phyloP scores from a whole-genome alignment of 371 early-diverging fungal genomes.

The Lichtheimia ornata region DNA sequence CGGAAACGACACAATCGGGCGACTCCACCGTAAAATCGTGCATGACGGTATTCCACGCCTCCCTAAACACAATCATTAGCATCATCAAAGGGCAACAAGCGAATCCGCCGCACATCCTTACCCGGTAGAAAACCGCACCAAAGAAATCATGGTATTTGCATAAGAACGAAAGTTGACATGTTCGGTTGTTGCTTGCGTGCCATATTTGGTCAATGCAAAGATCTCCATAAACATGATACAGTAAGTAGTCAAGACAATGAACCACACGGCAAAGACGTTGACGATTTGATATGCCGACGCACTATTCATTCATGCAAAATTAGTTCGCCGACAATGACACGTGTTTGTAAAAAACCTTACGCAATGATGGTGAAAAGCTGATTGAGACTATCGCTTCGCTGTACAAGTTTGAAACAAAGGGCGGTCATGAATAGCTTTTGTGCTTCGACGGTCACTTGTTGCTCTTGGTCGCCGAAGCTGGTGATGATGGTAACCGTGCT shows the following conservation, averaged over 20 bases:
- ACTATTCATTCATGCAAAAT: constrained; percentile 14
- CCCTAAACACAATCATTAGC: constrained; percentile 33
- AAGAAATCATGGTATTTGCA: constrained; percentile 59
- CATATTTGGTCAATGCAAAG: constrained; percentile 69
- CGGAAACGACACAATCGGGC: constrained; percentile 62
- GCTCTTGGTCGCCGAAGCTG: constrained; percentile 25
- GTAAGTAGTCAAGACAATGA: constrained; percentile 66
- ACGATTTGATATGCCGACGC: constrained; percentile 63
- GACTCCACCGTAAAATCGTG: constrained; percentile 65
- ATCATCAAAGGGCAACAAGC: no score
- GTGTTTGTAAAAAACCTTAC: constrained; percentile 31
- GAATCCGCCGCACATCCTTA: constrained; percentile 21
- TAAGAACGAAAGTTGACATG: constrained; percentile 67
- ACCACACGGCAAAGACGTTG: constrained; percentile 69
- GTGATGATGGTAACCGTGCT: constrained; percentile 50
- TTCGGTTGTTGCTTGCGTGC: constrained; percentile 51
- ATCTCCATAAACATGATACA: constrained; percentile 75
- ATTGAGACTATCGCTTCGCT: constrained; percentile 63
- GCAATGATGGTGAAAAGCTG: constrained; percentile 71
- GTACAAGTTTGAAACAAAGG: constrained; percentile 66
- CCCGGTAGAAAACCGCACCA: constrained; percentile 71
- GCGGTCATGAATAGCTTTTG: constrained; percentile 69
- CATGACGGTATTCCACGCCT: constrained; percentile 77
- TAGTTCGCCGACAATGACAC: neutral
- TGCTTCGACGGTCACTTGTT: constrained; percentile 51